Evolutionary conservation across 768 basidiomycete species (phyloP).

Genomic region (Tricholoma matsutake): DNA sequence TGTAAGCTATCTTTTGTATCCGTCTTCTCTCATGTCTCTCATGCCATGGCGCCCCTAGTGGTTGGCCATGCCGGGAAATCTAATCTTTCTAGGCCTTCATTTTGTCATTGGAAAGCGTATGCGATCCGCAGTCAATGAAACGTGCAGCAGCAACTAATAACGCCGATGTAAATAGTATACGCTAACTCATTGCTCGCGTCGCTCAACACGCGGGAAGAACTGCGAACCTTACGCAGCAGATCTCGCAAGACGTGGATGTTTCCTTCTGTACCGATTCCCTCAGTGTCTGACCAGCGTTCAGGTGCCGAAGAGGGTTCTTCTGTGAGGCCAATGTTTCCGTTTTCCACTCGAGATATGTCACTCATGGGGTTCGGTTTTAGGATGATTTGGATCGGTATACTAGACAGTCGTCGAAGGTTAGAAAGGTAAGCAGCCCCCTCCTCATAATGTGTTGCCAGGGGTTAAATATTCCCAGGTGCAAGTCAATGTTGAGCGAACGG

Average conservation of each 20-base stretch:
- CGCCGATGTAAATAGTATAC: constrained; percentile 24
- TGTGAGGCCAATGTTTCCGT: neutral
- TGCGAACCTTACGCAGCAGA: constrained; percentile 18
- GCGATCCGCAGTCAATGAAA: constrained; percentile 6
- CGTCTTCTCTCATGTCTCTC: neutral
- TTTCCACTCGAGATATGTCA: neutral
- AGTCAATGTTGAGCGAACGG: neutral
- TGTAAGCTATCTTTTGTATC: constrained; percentile 25
- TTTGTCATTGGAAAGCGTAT: constrained; percentile 46
- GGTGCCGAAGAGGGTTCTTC: neutral
- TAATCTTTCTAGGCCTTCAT: constrained; percentile 45
- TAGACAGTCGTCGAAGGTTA: neutral
- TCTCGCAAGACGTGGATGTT: neutral
- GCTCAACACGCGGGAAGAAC: constrained; percentile 28
- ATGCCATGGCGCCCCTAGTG: constrained; percentile 24
- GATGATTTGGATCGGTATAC: neutral
- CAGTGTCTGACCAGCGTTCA: neutral
- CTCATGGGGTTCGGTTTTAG: neutral
- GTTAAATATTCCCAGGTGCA: neutral
- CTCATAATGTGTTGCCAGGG: neutral
- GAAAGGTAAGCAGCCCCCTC: neutral
- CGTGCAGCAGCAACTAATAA: neutral
- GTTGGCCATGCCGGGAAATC: constrained; percentile 40
- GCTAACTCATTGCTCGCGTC: constrained; percentile 34
- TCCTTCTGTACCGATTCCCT: neutral